phyloP scores from a whole-genome alignment of 768 basidiomycete genomes.

The Rubroboletus satanas region DNA sequence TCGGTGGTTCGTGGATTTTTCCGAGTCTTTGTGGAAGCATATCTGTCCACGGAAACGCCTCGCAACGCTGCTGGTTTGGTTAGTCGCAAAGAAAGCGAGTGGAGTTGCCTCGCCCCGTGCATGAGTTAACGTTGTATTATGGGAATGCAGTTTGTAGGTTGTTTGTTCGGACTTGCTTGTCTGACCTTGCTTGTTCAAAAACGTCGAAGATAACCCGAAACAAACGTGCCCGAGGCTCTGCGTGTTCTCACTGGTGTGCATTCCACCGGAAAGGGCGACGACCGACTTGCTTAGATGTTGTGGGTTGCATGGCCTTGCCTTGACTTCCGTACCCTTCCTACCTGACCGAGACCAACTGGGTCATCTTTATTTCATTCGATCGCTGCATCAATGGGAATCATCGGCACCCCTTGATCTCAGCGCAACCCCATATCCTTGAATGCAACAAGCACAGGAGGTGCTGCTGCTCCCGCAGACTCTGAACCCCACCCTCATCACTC shows the following conservation, averaged over 20 bases:
- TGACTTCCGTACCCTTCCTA: background rate
- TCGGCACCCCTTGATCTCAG: constrained; percentile 1
- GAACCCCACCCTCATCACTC: constrained; percentile 36
- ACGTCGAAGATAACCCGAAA: background rate
- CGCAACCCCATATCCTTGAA: constrained; percentile 18
- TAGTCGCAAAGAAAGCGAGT: background rate
- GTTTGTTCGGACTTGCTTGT: constrained; percentile 1
- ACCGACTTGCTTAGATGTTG: background rate
- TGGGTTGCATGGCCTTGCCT: background rate
- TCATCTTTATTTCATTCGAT: background rate
- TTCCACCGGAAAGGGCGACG: background rate
- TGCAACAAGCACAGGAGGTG: constrained; percentile 12
- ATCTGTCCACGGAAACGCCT: constrained; percentile 1
- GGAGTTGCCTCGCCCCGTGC: constrained; percentile 8
- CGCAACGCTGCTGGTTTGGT: constrained; percentile 1
- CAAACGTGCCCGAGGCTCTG: background rate
- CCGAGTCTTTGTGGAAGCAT: constrained; percentile 15
- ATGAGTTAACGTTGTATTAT: background rate
- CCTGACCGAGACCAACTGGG: background rate
- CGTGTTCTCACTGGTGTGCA: background rate
- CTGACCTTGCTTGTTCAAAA: background rate
- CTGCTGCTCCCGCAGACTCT: constrained; percentile 1
- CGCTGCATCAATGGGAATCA: background rate
- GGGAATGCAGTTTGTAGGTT: background rate
- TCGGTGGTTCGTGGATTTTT: constrained; percentile 2